Evolutionary conservation across 164 flowering plant species (phyloP), one percentile per base, ranked within the genome.

Genomic region (Nymphaea thermarum): DNA sequence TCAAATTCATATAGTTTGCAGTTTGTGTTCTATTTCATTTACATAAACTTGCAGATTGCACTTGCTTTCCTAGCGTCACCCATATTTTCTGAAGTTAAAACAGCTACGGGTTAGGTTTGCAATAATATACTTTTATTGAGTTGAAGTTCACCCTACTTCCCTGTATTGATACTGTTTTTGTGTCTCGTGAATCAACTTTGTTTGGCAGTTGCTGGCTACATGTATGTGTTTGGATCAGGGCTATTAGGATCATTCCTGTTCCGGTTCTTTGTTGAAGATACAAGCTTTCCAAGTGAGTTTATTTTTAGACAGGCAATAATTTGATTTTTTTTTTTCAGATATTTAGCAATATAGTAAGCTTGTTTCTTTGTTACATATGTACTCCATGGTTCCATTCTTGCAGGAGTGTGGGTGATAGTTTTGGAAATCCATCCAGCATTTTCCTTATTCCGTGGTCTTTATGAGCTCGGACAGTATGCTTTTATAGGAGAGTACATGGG

Each of bases 351-450:
- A 5, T 25, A 16, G 14, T 61, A 15, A 5, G 0, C 15, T 4
- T 16, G 63, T 25, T 25, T 61, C 6, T 15, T 5, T 61, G 17
- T 61, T 25, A 5, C 17, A 16, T 16, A 6, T 5, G 63, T 15
- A 6, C 5, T 16, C 6, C 63, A 61, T 61, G n/a, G 41, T 61
- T 74, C n/a, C 71, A 36, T 60, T 70, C 45, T 68, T 82, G 62
- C 71, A 93, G 98, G 82, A 72, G 82, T 76, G 53, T 83, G 96
- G 94, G 73, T 92, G 65, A 72, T 83, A 47, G 83, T 77, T 25
- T 75, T 91, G 90, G 98, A 95, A 84, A 60, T 91, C 63, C 86
- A 74, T 80, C 99, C 99, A 62, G 96, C 96, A 18, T 95, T 91
- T 75, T 64, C 96, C 65, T 76, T 91, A 51, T 88, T 81, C 73